These are phyloP conservation scores for Naganishia vaughanmartiniae DNA, from an alignment of 768 basidiomycete species.

Conservation along the genomic window DNA sequence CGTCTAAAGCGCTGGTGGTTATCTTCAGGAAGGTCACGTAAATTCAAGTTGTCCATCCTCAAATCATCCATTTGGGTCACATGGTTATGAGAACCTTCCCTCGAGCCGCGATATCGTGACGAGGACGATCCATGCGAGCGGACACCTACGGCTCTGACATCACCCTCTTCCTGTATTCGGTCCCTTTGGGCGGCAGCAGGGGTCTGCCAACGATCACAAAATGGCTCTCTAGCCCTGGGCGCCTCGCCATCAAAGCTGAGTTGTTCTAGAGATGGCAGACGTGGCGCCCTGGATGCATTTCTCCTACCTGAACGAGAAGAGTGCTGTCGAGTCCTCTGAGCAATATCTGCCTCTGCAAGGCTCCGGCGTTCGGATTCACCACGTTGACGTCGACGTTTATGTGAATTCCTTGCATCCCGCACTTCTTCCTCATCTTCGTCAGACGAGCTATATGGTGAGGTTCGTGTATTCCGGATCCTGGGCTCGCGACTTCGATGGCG, in stretches of 20 bases:
- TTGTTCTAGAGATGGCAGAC: conserved; percentile 5
- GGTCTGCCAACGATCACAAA: not conserved
- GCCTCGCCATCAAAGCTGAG: not conserved
- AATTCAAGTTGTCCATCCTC: not conserved
- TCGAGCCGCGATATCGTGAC: not conserved
- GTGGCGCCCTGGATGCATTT: conserved; percentile 6
- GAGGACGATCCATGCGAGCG: not conserved
- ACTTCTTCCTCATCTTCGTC: not conserved
- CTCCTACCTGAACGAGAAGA: not conserved
- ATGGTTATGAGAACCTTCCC: not conserved
- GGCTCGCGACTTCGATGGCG: not conserved
- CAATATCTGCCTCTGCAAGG: not conserved
- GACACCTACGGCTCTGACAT: not conserved
- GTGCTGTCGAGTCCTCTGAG: not conserved
- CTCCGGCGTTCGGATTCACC: not conserved
- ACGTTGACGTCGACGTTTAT: not conserved
- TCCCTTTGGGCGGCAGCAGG: not conserved
- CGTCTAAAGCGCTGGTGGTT: not conserved
- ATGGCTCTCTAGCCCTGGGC: not conserved
- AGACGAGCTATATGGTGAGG: conserved; percentile 11
- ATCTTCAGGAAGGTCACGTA: not conserved
- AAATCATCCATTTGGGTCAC: not conserved
- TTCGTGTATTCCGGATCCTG: too few relatives aligned
- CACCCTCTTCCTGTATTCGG: not conserved
- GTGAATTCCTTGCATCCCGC: not conserved